Conservation (phyloP, 805 yeast genomes). For the Clavispora santaluciae region DNA sequence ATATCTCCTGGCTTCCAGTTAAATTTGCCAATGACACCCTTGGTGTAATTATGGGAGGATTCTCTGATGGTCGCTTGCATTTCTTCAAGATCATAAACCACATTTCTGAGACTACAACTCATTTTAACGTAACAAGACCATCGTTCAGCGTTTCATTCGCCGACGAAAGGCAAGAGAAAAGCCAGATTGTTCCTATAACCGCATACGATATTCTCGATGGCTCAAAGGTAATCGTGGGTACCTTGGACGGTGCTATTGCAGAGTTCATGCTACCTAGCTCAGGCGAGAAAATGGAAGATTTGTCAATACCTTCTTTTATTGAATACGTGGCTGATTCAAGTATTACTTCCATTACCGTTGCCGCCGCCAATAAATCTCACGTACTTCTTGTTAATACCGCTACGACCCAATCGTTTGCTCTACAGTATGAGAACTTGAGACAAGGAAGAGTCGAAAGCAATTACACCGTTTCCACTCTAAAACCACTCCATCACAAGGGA, state of each 20-base stretch:
- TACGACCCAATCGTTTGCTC: conserved; percentile 20
- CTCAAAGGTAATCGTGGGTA: conserved; percentile 49
- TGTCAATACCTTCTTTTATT: conserved; percentile 28
- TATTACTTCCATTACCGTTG: conserved; percentile 23
- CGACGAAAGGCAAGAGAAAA: conserved; percentile 6
- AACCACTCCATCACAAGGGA: conserved; percentile 25
- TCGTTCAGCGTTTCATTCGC: conserved; percentile 18
- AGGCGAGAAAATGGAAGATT: conserved; percentile 6
- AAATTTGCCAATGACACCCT: conserved; percentile 22
- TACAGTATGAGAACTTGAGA: conserved; percentile 20
- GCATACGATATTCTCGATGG: conserved; percentile 44
- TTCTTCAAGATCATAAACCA: conserved; percentile 36
- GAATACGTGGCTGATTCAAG: conserved; percentile 29
- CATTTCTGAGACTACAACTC: conserved; percentile 12
- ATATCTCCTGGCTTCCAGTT: conserved; percentile 37
- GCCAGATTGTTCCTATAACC: conserved; percentile 29
- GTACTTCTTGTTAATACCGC: conserved; percentile 27
- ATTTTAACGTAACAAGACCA: conserved; percentile 14
- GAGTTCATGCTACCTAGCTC: conserved; percentile 45
- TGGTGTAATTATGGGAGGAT: conserved; percentile 48
- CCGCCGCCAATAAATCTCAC: conserved; percentile 19
- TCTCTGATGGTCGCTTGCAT: conserved; percentile 55
- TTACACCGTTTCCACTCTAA: conserved; percentile 20
- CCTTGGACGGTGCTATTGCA: conserved; percentile 53
- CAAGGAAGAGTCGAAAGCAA: conserved; percentile 24